Evolutionary conservation across 108 stramenopile species (phyloP).

Genomic region (Skeletonema grethae): DNA sequence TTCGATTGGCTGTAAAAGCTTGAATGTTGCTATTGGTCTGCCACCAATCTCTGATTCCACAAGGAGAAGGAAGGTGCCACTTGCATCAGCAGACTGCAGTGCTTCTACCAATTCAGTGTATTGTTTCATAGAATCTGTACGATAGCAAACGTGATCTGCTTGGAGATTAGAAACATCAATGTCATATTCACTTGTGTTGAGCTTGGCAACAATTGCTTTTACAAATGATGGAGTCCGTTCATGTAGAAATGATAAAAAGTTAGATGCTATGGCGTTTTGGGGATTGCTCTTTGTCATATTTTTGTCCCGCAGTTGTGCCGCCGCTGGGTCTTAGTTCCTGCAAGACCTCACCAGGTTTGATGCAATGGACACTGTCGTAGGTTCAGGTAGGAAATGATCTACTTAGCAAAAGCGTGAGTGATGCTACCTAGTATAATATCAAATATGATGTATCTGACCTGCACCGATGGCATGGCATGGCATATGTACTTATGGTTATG

Average conservation of each 20-base stretch:
- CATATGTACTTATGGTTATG: no score
- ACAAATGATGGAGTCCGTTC: constrained; percentile 45
- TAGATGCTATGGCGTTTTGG: not conserved
- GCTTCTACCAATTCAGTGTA: constrained; percentile 35
- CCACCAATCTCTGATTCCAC: constrained; percentile 59
- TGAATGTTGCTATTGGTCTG: constrained; percentile 52
- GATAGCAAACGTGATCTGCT: constrained; percentile 64
- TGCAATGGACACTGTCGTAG: no score
- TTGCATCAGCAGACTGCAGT: not conserved
- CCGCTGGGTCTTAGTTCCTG: no score
- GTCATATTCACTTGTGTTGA: constrained; percentile 1
- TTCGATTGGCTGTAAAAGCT: constrained; percentile 25
- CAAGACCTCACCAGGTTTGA: no score
- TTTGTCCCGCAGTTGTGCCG: no score
- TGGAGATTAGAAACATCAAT: constrained; percentile 30
- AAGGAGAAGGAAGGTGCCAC: constrained; percentile 28
- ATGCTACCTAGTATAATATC: no score
- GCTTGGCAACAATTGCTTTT: constrained; percentile 8
- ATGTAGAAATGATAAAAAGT: constrained; percentile 27
- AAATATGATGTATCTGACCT: no score
- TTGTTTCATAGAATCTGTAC: constrained; percentile 40
- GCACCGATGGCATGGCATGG: no score
- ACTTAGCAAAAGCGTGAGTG: no score
- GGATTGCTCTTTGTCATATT: not conserved
- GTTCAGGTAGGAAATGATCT: no score